phyloP scores from a whole-genome alignment of 768 basidiomycete species.

The Russula abietina region DNA sequence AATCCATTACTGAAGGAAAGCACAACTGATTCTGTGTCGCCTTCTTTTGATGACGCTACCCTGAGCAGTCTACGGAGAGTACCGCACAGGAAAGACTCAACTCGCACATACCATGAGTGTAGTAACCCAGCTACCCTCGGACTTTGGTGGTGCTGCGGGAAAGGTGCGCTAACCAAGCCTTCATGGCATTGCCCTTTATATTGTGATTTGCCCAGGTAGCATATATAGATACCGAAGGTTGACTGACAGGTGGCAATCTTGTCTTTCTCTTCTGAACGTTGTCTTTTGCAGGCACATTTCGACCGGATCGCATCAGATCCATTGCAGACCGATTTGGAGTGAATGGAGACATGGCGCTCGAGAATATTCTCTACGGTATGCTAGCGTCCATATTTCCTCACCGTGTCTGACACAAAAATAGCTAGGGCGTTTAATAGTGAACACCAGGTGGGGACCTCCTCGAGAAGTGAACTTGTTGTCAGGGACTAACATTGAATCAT shows the following conservation, averaged over 20 bases:
- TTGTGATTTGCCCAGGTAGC: slow-evolving; percentile 51
- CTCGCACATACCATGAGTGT: slow-evolving; percentile 94
- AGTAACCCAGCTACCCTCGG: slow-evolving; percentile 78
- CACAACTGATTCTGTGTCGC: neutral
- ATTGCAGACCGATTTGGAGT: slow-evolving; percentile 94
- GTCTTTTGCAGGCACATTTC: slow-evolving; percentile 66
- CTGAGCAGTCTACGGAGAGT: slow-evolving; percentile 83
- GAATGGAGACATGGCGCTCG: slow-evolving; percentile 78
- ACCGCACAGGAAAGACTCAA: slow-evolving; percentile 93
- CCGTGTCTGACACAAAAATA: slow-evolving; percentile 32
- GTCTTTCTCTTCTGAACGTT: neutral
- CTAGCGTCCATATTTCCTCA: neutral
- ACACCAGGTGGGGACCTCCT: slow-evolving; percentile 58
- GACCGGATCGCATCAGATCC: slow-evolving; percentile 85
- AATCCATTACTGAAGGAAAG: slow-evolving; percentile 86
- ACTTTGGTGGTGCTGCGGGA: slow-evolving; percentile 86
- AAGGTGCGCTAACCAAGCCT: slow-evolving; percentile 46
- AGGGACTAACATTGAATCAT: slow-evolving; percentile 3
- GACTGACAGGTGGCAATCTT: neutral
- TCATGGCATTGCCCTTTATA: neutral
- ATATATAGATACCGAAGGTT: slow-evolving; percentile 85
- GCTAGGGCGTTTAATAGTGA: slow-evolving; percentile 90
- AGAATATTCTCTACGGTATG: slow-evolving; percentile 86
- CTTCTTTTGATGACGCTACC: slow-evolving; percentile 3
- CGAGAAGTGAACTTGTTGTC: neutral